Evolutionary conservation across 768 basidiomycete species (phyloP).

Genomic region (Kwoniella sp.): DNA sequence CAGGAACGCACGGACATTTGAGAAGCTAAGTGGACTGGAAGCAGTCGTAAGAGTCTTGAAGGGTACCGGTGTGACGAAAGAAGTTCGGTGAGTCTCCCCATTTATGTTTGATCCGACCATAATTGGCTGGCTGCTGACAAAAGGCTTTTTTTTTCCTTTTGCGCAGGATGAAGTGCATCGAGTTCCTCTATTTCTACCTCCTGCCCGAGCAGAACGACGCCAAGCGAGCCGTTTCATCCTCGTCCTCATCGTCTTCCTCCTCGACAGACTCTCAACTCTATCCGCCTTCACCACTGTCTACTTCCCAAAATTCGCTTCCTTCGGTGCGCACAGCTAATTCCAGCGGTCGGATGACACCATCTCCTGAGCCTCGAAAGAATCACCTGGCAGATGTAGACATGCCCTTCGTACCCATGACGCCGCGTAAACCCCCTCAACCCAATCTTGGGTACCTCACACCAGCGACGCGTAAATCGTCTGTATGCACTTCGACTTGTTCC

Average conservation of each 20-base stretch:
- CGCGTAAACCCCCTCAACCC: slow-evolving; percentile 39
- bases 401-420: slow-evolving; percentile 47
- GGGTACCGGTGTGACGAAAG: slow-evolving; percentile 77
- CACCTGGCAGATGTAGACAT: slow-evolving; percentile 37
- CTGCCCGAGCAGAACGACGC: slow-evolving; percentile 65
- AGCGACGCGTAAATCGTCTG: slow-evolving; percentile 29
- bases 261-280: slow-evolving; percentile 26
- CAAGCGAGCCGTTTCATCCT: slow-evolving; percentile 26
- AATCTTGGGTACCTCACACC: slow-evolving; percentile 47
- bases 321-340: not conserved
- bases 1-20: slow-evolving; percentile 72
- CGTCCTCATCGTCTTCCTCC: slow-evolving; percentile 36
- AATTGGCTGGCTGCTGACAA: too few relatives aligned
- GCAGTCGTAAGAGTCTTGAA: slow-evolving; percentile 85
- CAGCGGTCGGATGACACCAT: not conserved
- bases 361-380: not conserved
- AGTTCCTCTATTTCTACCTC: slow-evolving; percentile 92
- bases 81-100: slow-evolving; percentile 78
- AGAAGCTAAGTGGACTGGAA: slow-evolving; percentile 74
- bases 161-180: slow-evolving; percentile 88
- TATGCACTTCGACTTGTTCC: slow-evolving; percentile 15
- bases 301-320: slow-evolving; percentile 5
- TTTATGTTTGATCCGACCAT: too few relatives aligned
- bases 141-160: not conserved
- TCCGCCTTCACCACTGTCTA: slow-evolving; percentile 22